Evolutionary conservation across 805 yeast species (phyloP), one percentile per base, ranked within the genome.

Genomic region (Yarrowia osloensis): DNA sequence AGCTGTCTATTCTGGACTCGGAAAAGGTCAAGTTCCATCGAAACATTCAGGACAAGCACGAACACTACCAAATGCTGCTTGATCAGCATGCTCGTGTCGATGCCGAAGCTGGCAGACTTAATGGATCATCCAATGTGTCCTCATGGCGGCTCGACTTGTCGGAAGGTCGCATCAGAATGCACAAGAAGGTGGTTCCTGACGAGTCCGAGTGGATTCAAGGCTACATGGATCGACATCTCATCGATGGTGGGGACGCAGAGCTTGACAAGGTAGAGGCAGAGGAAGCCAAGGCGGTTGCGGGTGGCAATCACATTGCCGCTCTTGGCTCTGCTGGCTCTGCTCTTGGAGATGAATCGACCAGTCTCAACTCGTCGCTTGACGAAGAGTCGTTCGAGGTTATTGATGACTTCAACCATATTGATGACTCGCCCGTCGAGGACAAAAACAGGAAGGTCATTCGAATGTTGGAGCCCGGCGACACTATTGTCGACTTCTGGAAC

Each of bases 401-500:
- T 42, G 71, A 71, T 26, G 68, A 71, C 69, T 54, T 74, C 70
- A 70, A 21, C 69, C 69, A 31, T 71, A 69, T 44, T 75, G 73
- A 70, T 24, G 72, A 70, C 37, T 70, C 70, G 22, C 67, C 79
- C 73, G 54, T 61, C 12, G 70, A 86, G 69, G 96, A 90, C 74
- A 86, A 85, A 71, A 90, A 91, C 74, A 78, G 96, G 67, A 88
- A 88, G 72, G 88, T 91, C 0, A 77, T 91, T 22, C 81, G 93
- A 68, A 84, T 90, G 71, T 77, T 91, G 66, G 86, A 79, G 70
- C 82, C 85, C 63, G 89, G 89, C 17, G 97, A 91, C 74, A 82
- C 82, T 54, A 89, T 92, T 26, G 82, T 79, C n/a, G 84, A 85
- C 15, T 77, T 91, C 19, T 87, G 90, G 87, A 91, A 91, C 74